Percentiles rank a stretch among this genome's conserved stretches.
Conservation (phyloP, 768 basidiomycete genomes). For the Psilocybe sp. region DNA sequence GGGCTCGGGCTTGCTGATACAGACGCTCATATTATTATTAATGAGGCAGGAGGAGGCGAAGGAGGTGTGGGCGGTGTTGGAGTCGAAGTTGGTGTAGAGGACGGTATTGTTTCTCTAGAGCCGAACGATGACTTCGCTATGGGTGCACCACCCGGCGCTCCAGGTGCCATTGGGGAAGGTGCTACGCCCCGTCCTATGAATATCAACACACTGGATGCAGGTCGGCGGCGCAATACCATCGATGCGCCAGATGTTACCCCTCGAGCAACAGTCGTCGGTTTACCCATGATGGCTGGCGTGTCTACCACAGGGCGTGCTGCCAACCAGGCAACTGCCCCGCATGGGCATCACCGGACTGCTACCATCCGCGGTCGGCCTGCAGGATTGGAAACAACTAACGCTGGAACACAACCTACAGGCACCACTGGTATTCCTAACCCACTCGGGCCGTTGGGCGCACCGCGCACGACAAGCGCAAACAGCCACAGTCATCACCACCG, state of each 20-base stretch:
- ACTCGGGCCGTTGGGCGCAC: background rate
- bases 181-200: background rate
- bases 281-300: slow-evolving; percentile 35
- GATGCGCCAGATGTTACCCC: slow-evolving; percentile 61
- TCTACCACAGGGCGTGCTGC: background rate
- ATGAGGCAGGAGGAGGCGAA: background rate
- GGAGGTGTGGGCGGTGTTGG: slow-evolving; percentile 14
- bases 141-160: slow-evolving; percentile 88
- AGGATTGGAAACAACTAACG: background rate
- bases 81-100: slow-evolving; percentile 31
- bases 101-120: slow-evolving; percentile 67
- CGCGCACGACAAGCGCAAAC: slow-evolving; percentile 2
- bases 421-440: background rate
- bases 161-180: slow-evolving; percentile 58
- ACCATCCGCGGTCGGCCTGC: slow-evolving; percentile 22
- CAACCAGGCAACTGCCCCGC: slow-evolving; percentile 1
- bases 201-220: slow-evolving; percentile 19
- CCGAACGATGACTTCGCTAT: slow-evolving; percentile 87
- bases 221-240: slow-evolving; percentile 22
- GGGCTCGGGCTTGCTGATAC: slow-evolving; percentile 11
- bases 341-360: slow-evolving; percentile 25
- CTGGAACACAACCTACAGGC: background rate
- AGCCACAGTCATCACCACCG: slow-evolving; percentile 24
- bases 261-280: slow-evolving; percentile 53
- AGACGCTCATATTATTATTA: no score